phyloP scores from a whole-genome alignment of 345 rosid genomes.

The Lepidium aucheri region DNA sequence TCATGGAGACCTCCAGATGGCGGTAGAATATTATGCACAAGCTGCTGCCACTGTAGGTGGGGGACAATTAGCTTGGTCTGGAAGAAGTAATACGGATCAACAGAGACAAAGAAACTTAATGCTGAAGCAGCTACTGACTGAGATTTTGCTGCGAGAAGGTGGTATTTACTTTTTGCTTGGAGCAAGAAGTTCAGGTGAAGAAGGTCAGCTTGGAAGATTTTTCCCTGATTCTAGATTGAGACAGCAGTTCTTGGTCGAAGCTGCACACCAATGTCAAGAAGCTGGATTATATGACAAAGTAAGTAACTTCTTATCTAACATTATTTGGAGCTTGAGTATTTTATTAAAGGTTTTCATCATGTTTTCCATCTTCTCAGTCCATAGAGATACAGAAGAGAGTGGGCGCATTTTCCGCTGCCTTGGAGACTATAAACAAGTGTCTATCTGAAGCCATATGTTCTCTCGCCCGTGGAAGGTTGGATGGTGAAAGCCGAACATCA shows the following conservation, averaged over 20 bases:
- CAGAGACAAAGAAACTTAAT: conserved; percentile 80
- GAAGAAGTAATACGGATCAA: conserved; percentile 73
- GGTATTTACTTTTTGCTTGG: conserved; percentile 80
- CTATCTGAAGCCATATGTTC: conserved; percentile 87
- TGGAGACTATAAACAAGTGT: conserved; percentile 84
- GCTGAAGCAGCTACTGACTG: conserved; percentile 88
- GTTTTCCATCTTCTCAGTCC: conserved; percentile 38
- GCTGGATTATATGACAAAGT: conserved; percentile 92
- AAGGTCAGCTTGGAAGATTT: conserved; percentile 80
- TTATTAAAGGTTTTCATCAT: neutral
- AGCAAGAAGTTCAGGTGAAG: conserved; percentile 80
- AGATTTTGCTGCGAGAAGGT: conserved; percentile 80
- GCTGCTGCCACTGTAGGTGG: conserved; percentile 97
- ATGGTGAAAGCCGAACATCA: conserved; percentile 85
- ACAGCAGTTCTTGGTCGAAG: conserved; percentile 81
- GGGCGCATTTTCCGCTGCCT: conserved; percentile 87
- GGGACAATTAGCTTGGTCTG: conserved; percentile 81
- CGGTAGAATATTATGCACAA: conserved; percentile 92
- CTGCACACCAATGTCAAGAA: conserved; percentile 80
- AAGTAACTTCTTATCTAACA: conserved; percentile 23
- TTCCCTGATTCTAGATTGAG: conserved; percentile 52
- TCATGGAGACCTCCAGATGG: conserved; percentile 62
- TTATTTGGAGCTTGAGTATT: neutral
- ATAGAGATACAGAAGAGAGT: conserved; percentile 87
- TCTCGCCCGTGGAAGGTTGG: conserved; percentile 73